phyloP scores from a whole-genome alignment of 305 asterid genomes.

The Fraxinus latifolia region DNA sequence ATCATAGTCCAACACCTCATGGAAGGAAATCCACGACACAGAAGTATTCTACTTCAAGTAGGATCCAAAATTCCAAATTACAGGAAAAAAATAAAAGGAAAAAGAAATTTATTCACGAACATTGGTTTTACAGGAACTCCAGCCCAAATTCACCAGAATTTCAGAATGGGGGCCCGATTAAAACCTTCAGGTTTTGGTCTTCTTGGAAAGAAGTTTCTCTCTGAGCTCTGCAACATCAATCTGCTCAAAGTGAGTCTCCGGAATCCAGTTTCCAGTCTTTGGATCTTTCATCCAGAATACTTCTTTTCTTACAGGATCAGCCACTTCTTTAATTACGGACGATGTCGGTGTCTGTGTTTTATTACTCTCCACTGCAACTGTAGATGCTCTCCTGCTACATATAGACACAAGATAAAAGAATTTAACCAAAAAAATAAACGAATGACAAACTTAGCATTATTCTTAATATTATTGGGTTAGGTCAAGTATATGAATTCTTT shows the following conservation, averaged over 20 bases:
- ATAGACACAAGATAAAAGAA: background rate
- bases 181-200: slow-evolving; percentile 2
- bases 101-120: background rate
- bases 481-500: background rate
- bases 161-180: background rate
- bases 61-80: background rate
- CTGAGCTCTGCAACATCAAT: slow-evolving; percentile 41
- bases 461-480: background rate
- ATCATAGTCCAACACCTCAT: background rate
- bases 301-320: slow-evolving; percentile 18
- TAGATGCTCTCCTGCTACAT: slow-evolving; percentile 31
- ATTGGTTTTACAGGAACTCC: background rate
- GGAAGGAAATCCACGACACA: background rate
- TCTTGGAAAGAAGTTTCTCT: slow-evolving; percentile 34
- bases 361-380: slow-evolving; percentile 20
- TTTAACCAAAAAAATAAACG: background rate
- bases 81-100: background rate
- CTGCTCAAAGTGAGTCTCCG: slow-evolving; percentile 43
- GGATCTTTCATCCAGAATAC: slow-evolving; percentile 61
- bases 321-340: slow-evolving; percentile 17
- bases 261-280: slow-evolving; percentile 48
- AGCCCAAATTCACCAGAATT: background rate
- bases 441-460: background rate
- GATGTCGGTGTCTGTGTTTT: background rate
- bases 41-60: background rate